Conservation (phyloP, 768 basidiomycete genomes). For the Bullera alba region DNA sequence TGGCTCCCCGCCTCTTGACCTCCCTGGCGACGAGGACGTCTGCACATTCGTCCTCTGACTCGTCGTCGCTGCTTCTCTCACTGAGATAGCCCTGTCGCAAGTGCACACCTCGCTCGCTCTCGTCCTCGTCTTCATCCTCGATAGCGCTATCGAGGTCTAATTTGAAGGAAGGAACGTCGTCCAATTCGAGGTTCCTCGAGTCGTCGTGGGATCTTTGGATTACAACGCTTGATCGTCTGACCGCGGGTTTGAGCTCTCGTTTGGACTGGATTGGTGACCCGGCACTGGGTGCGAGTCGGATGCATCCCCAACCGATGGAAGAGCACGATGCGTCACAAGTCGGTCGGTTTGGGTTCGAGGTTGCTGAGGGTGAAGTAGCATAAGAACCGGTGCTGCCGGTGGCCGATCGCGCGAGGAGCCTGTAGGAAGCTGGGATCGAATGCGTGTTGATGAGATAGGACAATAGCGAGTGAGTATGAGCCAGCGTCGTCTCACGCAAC, state of each 20-base stretch:
- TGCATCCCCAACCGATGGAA: constrained; percentile 39
- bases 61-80: constrained; percentile 29
- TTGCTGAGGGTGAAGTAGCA: not conserved
- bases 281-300: constrained; percentile 33
- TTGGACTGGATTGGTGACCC: constrained; percentile 4
- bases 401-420: constrained; percentile 36
- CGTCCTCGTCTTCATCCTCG: constrained; percentile 11
- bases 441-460: constrained; percentile 28
- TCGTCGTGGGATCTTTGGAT: not conserved
- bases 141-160: constrained; percentile 16
- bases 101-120: constrained; percentile 7
- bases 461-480: constrained; percentile 37
- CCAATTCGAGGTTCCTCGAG: not conserved
- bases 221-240: constrained; percentile 8
- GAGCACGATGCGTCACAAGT: not conserved
- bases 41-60: constrained; percentile 33
- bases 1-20: constrained; percentile 26
- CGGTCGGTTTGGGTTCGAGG: not conserved
- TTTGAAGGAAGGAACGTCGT: constrained; percentile 1
- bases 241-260: constrained; percentile 7
- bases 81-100: constrained; percentile 24
- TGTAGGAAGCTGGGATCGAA: constrained; percentile 36
- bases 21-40: constrained; percentile 33
- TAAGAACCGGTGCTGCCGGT: constrained; percentile 4
- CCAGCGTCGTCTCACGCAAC: constrained; percentile 41